These are phyloP conservation scores for Prunus campanulata DNA, from an alignment of 306 rosid genomes.

Conservation along the genomic window DNA sequence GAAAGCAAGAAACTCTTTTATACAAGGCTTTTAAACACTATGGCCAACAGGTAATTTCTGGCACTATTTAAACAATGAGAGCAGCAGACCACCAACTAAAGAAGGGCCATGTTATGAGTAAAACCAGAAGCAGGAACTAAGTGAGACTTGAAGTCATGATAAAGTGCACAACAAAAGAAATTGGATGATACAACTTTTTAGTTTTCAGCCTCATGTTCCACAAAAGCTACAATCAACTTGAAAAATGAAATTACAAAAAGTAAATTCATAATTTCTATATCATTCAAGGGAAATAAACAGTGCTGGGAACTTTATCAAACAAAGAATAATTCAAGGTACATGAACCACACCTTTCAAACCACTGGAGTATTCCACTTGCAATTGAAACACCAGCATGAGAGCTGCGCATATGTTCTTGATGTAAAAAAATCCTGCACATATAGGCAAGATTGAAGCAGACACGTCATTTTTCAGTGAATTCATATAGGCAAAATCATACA, in stretches of 20 bases:
- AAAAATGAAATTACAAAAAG: not conserved
- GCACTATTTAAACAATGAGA: too few relatives aligned
- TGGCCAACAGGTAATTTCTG: too few relatives aligned
- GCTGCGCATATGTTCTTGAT: not conserved
- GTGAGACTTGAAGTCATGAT: not conserved
- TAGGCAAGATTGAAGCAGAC: not conserved
- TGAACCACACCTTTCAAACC: constrained; percentile 9
- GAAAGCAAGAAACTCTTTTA: too few relatives aligned
- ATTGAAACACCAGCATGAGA: not conserved
- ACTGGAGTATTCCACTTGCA: constrained; percentile 8
- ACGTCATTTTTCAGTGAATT: not conserved
- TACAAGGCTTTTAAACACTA: too few relatives aligned
- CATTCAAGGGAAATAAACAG: not conserved
- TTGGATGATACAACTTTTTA: not conserved
- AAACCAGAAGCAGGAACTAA: not conserved
- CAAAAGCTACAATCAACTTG: not conserved
- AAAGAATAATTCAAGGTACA: not conserved
- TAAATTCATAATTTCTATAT: not conserved
- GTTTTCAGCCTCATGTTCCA: not conserved
- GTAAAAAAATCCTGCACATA: constrained; percentile 3
- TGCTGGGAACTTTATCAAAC: not conserved
- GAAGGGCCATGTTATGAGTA: not conserved
- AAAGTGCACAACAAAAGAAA: not conserved
- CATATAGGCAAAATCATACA: not conserved
- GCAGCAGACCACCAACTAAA: too few relatives aligned